phyloP scores from a whole-genome alignment of 495 filamentous ascomycete species.

The Xylaria intraflava region DNA sequence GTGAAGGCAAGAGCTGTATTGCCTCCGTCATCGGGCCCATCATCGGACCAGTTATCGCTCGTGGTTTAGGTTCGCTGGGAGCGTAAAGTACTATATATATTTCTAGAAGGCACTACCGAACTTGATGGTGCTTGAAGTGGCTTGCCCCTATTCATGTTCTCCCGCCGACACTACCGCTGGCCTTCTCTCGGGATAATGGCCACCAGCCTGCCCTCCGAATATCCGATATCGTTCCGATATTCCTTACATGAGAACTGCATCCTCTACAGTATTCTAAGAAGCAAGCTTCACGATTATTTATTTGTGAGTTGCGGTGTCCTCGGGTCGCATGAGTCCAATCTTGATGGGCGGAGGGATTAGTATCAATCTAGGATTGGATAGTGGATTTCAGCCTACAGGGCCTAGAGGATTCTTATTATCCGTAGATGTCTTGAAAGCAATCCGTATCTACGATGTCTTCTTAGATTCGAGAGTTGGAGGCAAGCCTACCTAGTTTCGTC shows the following conservation, averaged over 20 bases:
- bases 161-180: neutral
- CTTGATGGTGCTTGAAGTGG: neutral
- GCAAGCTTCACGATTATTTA: neutral
- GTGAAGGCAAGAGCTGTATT: neutral
- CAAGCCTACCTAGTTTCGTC: no score
- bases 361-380: no score
- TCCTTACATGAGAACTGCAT: neutral
- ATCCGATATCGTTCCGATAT: no score
- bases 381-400: no score
- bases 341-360: no score
- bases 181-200: no score
- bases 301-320: no score
- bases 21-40: neutral
- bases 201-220: no score
- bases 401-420: neutral
- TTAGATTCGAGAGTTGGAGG: no score
- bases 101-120: neutral
- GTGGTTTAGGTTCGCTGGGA: neutral
- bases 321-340: no score
- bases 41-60: no score
- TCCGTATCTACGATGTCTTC: no score
- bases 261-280: neutral
- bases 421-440: neutral
- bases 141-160: neutral
- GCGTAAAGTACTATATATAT: neutral